Evolutionary conservation across 1,284 basidiomycete genomes (phyloP).

Genomic region (Cryptococcus deneoformans): DNA sequence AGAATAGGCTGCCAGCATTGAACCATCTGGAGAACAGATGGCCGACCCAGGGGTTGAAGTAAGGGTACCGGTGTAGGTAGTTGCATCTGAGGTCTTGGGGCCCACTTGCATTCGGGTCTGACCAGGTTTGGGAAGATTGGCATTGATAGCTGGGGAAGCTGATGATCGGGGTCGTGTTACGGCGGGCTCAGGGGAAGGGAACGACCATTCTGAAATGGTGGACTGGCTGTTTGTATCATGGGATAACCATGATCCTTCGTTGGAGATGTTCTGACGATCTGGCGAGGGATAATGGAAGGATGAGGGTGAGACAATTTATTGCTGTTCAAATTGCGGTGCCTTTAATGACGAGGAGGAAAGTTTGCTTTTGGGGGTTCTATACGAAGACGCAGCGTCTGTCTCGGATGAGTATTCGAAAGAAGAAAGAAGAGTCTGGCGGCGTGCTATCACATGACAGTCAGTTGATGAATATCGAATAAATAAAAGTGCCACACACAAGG

Average conservation of each 20-base stretch:
- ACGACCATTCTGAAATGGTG: slow-evolving; percentile 29
- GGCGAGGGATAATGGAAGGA: slow-evolving; percentile 11
- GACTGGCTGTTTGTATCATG: slow-evolving; percentile 22
- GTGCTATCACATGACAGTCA: slow-evolving; percentile 3
- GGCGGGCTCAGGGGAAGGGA: slow-evolving; percentile 15
- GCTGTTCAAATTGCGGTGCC: background rate
- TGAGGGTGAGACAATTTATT: background rate
- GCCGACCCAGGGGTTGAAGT: slow-evolving; percentile 12
- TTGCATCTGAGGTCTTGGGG: slow-evolving; percentile 11
- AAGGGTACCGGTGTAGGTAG: slow-evolving; percentile 13
- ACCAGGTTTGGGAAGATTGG: slow-evolving; percentile 12
- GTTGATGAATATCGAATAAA: background rate
- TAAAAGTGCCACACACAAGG: slow-evolving; percentile 21
- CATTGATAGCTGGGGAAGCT: slow-evolving; percentile 4
- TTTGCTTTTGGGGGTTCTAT: slow-evolving; percentile 13
- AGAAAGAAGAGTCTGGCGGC: slow-evolving; percentile 17
- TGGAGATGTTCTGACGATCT: background rate
- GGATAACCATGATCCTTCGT: slow-evolving; percentile 29
- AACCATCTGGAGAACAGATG: slow-evolving; percentile 20
- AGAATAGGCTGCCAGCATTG: slow-evolving; percentile 32
- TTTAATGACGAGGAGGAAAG: background rate
- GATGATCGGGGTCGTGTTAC: slow-evolving; percentile 17
- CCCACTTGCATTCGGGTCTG: background rate
- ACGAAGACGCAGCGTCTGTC: slow-evolving; percentile 1
- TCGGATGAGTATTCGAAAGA: slow-evolving; percentile 24